phyloP scores from a whole-genome alignment of 257 asterid species.

The Forsythia viridissima region DNA sequence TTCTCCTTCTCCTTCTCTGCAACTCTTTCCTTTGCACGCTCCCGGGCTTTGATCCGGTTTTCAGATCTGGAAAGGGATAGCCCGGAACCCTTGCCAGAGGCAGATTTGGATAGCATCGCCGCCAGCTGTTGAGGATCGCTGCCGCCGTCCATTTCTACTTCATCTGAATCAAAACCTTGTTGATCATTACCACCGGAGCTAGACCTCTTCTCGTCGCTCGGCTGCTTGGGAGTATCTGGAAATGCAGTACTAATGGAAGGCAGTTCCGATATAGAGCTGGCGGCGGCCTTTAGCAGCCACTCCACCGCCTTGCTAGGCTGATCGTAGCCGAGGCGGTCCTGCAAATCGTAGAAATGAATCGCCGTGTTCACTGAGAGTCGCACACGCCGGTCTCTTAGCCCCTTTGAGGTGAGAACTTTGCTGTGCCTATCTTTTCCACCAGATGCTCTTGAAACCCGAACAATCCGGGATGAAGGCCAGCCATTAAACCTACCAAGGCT shows the following conservation, averaged over 20 bases:
- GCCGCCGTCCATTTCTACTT: constrained; percentile 46
- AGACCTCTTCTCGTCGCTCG: constrained; percentile 67
- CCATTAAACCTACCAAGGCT: constrained; percentile 48
- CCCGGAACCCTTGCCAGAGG: constrained; percentile 53
- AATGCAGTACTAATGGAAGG: constrained; percentile 57
- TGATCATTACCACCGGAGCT: constrained; percentile 48
- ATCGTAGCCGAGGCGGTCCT: constrained; percentile 79
- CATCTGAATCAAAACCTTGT: constrained; percentile 52
- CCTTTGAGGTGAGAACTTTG: constrained; percentile 79
- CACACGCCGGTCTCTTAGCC: constrained; percentile 80
- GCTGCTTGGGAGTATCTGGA: constrained; percentile 63
- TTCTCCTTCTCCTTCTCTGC: constrained; percentile 56
- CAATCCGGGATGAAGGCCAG: constrained; percentile 68
- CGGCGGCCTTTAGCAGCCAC: constrained; percentile 84
- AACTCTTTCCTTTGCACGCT: constrained; percentile 51
- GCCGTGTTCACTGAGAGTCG: constrained; percentile 83
- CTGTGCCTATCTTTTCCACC: constrained; percentile 92
- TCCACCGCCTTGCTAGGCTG: constrained; percentile 96
- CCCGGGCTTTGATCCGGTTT: constrained; percentile 50
- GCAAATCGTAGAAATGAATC: constrained; percentile 81
- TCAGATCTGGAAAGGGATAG: constrained; percentile 60
- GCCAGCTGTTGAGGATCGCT: constrained; percentile 29
- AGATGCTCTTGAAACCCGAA: constrained; percentile 73
- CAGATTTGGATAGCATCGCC: constrained; percentile 40
- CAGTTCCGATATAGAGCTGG: constrained; percentile 62